phyloP scores from a whole-genome alignment of 2,329 filamentous ascomycete species.

The Ambrosiella cleistominuta region DNA sequence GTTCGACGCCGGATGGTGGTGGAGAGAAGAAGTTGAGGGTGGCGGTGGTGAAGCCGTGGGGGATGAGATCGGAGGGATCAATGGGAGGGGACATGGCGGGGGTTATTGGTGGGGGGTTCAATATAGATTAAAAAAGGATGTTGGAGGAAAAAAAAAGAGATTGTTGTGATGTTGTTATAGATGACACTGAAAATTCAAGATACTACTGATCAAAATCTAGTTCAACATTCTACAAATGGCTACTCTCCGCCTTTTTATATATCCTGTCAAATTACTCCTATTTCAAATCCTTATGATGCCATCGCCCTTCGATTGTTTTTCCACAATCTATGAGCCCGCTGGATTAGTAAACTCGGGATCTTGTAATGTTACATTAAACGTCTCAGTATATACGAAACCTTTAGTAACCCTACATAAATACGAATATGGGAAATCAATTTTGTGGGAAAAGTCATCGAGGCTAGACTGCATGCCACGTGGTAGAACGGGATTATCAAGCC shows the following conservation, averaged over 20 bases:
- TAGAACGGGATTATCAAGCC: too few relatives aligned
- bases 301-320: not conserved
- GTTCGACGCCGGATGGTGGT: slow-evolving; percentile 39
- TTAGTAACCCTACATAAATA: too few relatives aligned
- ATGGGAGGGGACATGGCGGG: slow-evolving; percentile 23
- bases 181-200: not conserved
- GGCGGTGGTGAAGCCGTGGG: slow-evolving; percentile 21
- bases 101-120: not conserved
- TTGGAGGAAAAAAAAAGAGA: not conserved
- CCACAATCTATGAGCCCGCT: too few relatives aligned
- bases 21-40: slow-evolving; percentile 47
- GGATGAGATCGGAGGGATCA: slow-evolving; percentile 31
- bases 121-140: not conserved
- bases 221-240: too few relatives aligned
- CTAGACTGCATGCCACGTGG: too few relatives aligned
- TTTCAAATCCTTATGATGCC: not conserved
- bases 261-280: not conserved
- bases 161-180: not conserved
- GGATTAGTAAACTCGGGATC: too few relatives aligned
- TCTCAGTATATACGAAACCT: too few relatives aligned
- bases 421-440: too few relatives aligned
- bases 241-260: not conserved
- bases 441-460: too few relatives aligned
- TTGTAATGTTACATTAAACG: too few relatives aligned
- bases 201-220: too few relatives aligned